These are phyloP conservation scores for Gossypium trilobum DNA, from an alignment of 441 rosid species.

Conservation along the genomic window DNA sequence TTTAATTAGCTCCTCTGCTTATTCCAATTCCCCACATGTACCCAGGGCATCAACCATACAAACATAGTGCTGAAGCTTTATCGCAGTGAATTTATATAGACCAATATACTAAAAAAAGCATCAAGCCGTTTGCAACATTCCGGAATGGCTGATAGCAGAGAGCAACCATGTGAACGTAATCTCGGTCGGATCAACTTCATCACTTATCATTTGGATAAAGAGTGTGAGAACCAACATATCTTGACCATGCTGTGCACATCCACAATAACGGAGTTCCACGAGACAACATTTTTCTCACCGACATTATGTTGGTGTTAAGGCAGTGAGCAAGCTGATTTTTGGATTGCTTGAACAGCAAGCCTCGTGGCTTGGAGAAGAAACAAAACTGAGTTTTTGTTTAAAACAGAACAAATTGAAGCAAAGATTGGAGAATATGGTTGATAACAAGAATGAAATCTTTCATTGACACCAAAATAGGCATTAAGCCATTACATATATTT, in stretches of 20 bases:
- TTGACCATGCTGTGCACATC: slow-evolving; percentile 52
- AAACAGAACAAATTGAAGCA: too few relatives aligned
- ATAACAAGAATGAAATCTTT: too few relatives aligned
- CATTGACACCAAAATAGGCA: too few relatives aligned
- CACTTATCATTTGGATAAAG: slow-evolving; percentile 53
- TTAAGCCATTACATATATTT: too few relatives aligned
- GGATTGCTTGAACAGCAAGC: too few relatives aligned
- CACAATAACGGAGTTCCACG: slow-evolving; percentile 62
- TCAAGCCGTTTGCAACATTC: slow-evolving; percentile 38
- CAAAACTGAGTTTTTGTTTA: too few relatives aligned
- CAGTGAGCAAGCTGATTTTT: too few relatives aligned
- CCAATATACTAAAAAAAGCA: slow-evolving; percentile 30
- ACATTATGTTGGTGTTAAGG: background rate
- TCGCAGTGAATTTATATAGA: slow-evolving; percentile 17
- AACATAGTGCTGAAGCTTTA: slow-evolving; percentile 41
- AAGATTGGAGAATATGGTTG: too few relatives aligned
- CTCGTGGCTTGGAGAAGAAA: too few relatives aligned
- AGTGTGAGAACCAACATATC: slow-evolving; percentile 44
- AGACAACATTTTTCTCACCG: slow-evolving; percentile 39
- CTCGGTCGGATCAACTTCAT: slow-evolving; percentile 44
- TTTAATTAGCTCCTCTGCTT: slow-evolving; percentile 41
- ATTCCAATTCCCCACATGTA: slow-evolving; percentile 38
- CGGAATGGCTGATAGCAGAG: slow-evolving; percentile 51
- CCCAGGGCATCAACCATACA: slow-evolving; percentile 51
- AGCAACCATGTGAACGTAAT: slow-evolving; percentile 48